These are phyloP conservation scores for Monilinia fructigena DNA, from an alignment of 2,329 filamentous ascomycete genomes.

Conservation along the genomic window DNA sequence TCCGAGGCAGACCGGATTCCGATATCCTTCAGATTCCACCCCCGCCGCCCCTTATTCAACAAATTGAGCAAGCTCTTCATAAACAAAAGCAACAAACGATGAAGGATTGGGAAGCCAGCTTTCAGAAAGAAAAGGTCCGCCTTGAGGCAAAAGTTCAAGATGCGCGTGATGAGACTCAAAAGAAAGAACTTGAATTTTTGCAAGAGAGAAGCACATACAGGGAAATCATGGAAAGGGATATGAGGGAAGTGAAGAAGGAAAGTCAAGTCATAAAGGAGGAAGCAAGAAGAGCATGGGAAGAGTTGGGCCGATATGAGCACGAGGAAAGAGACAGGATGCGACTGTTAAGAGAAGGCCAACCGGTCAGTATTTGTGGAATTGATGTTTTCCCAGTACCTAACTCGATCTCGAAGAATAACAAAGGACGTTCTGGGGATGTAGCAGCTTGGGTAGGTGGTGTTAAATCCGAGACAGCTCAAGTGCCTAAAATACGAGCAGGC, in stretches of 20 bases:
- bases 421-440: conserved; percentile 7
- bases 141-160: conserved; percentile 21
- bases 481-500: conserved; percentile 4
- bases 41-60: conserved; percentile 19
- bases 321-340: conserved; percentile 85
- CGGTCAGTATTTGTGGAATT: conserved; percentile 87
- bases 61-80: conserved; percentile 23
- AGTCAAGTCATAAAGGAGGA: conserved; percentile 54
- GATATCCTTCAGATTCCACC: conserved; percentile 23
- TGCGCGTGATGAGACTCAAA: conserved; percentile 20
- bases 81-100: conserved; percentile 22
- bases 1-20: conserved; percentile 18
- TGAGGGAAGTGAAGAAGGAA: conserved; percentile 22
- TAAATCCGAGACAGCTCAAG: conserved; percentile 9
- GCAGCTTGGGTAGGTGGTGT: conserved; percentile 20
- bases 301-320: conserved; percentile 87
- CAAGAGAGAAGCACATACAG: conserved; percentile 12
- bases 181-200: conserved; percentile 21
- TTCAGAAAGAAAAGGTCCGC: conserved; percentile 20
- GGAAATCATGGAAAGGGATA: conserved; percentile 18
- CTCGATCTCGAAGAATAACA: conserved; percentile 3
- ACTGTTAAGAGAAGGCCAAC: conserved; percentile 79
- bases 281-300: conserved; percentile 93
- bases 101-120: conserved; percentile 22
- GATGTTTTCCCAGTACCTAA: conserved; percentile 76